Base-by-base conservation (phyloP, 2,329 filamentous ascomycete species). In the Sporothrix globosa region DNA sequence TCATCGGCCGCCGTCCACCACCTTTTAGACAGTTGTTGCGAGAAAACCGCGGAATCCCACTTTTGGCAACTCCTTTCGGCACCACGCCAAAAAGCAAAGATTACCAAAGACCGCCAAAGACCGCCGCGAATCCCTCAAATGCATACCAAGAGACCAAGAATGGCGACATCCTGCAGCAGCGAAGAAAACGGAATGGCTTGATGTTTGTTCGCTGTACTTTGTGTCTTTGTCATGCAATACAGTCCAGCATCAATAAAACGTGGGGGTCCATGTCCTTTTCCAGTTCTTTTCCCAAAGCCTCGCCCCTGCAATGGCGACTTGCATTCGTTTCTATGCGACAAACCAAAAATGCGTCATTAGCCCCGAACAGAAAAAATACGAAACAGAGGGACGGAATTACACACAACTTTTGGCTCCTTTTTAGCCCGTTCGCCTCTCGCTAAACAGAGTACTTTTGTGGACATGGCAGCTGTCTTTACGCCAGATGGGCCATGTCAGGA, bases 11-110 rank as follows among this genome's bases (percentile, higher is more conserved):
- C 41, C 30, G 56, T 34, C 56, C 30, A 60, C 6, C 14, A 60
- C 3, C 14, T 27, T 9, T 6, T 34, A 58, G 30, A 34, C 39
- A 44, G 11, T 6, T 13, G 50, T n/a, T 24, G 21, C 3, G 34
- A 19, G 54, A 58, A 14, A 41, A 14, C 58, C 39, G 58, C 58
- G 34, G 34, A 34, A 34, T 44, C 39, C 58, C 58, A 11, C 6
- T 61, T 61, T 61, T 61, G 58, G 58, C 58, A 61, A 46, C 58
- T 61, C 58, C 58, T 61, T n/a, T 14, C 39, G 4, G 27, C 19
- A 17, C 48, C 6, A 11, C 10, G 11, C 11, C 41, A 13, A 44
- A 44, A 17, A 44, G 11, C 41, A 34, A 34, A 9, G 7, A 34
- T 34, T 7, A 34, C 34, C 34, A 34, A 34, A 34, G 34, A 34